Conservation (phyloP, 352 stramenopile species). For the Globisporangium middletonii region DNA sequence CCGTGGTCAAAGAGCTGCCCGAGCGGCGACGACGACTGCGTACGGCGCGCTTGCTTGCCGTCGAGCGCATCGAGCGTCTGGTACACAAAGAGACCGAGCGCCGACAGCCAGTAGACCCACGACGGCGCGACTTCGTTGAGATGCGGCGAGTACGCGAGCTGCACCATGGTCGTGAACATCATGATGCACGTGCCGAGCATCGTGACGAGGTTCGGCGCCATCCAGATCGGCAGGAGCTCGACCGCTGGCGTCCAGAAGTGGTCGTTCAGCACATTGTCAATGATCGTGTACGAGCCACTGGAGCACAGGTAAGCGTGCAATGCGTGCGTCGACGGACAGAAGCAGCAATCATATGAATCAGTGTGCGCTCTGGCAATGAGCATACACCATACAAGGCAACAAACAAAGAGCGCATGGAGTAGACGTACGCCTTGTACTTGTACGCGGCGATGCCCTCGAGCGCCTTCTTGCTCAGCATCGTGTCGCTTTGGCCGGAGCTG, state of each 20-base stretch:
- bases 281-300: slow-evolving; percentile 81
- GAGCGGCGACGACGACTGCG: slow-evolving; percentile 90
- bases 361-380: not conserved
- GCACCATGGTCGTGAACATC: slow-evolving; percentile 69
- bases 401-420: not conserved
- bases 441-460: slow-evolving; percentile 81
- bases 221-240: slow-evolving; percentile 79
- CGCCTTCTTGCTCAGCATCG: slow-evolving; percentile 66
- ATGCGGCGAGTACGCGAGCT: slow-evolving; percentile 71
- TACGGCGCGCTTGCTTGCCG: slow-evolving; percentile 97
- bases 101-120: slow-evolving; percentile 77
- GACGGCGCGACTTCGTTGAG: slow-evolving; percentile 52
- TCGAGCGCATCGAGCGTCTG: slow-evolving; percentile 99
- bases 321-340: too few relatives aligned
- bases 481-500: not conserved
- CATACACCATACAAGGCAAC: not conserved
- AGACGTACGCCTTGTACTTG: slow-evolving; percentile 85
- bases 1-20: slow-evolving; percentile 99
- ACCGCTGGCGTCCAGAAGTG: slow-evolving; percentile 86
- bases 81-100: slow-evolving; percentile 89
- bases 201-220: slow-evolving; percentile 90
- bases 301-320: too few relatives aligned
- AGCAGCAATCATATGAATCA: too few relatives aligned
- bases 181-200: slow-evolving; percentile 81
- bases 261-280: slow-evolving; percentile 84